Conservation (phyloP, 352 stramenopile genomes). For the Phytophthora quininea region DNA sequence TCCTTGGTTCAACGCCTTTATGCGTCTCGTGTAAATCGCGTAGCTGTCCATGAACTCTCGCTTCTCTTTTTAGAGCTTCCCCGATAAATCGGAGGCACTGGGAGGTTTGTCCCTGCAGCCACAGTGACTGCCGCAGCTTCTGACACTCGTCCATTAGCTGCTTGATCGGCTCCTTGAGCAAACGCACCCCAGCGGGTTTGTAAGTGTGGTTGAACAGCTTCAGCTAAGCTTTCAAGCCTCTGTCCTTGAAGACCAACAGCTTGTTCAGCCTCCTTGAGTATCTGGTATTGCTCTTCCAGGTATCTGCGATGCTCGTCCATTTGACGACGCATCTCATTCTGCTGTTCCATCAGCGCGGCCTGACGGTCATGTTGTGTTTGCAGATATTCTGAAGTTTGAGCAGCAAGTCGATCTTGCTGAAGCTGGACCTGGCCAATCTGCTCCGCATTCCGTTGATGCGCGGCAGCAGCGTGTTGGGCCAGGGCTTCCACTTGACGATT, state of each 20-base stretch:
- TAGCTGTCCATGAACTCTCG: conserved; percentile 2
- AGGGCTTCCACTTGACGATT: neutral
- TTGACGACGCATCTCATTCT: neutral
- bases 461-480: neutral
- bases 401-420: neutral
- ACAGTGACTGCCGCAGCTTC: neutral
- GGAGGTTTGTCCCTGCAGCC: neutral
- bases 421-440: neutral
- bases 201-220: conserved; percentile 7
- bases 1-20: neutral
- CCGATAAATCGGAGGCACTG: neutral
- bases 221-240: neutral
- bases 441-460: neutral
- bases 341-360: neutral
- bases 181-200: conserved; percentile 7
- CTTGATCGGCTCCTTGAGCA: neutral
- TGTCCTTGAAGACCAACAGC: neutral
- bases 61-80: neutral
- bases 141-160: neutral
- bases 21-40: neutral
- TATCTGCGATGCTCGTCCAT: neutral
- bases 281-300: conserved; percentile 21
- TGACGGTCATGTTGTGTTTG: neutral
- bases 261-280: conserved; percentile 5
- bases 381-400: neutral